Evolutionary conservation across 768 basidiomycete genomes (phyloP).

Genomic region (Lyophyllum decastes): DNA sequence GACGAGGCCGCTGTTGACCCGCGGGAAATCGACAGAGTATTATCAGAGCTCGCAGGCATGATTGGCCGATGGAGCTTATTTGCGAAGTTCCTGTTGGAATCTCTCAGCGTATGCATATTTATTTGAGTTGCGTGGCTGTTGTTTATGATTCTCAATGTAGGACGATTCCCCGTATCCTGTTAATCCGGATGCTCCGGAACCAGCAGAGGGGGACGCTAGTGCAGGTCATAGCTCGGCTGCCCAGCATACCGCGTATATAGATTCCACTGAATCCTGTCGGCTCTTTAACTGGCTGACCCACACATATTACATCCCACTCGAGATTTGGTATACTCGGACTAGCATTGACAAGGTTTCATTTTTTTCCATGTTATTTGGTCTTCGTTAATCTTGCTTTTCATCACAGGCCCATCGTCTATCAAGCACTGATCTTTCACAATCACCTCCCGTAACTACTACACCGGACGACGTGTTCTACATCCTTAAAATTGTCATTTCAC

Average conservation of each 20-base stretch:
- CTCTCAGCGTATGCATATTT: conserved; percentile 54
- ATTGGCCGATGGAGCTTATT: conserved; percentile 91
- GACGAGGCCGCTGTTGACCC: conserved; percentile 74
- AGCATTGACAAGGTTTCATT: conserved; percentile 80
- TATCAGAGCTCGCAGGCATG: conserved; percentile 90
- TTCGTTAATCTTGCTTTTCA: conserved; percentile 4
- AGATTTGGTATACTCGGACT: conserved; percentile 87
- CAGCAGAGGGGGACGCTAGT: conserved; percentile 5
- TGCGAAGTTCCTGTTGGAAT: conserved; percentile 80
- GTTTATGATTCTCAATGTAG: background rate
- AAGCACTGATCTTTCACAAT: conserved; percentile 64
- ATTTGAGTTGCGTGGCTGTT: background rate
- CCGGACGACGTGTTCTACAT: conserved; percentile 98
- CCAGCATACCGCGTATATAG: conserved; percentile 32
- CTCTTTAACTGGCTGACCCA: conserved; percentile 68
- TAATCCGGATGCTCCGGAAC: conserved; percentile 2
- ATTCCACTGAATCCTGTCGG: conserved; percentile 52
- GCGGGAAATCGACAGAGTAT: conserved; percentile 85
- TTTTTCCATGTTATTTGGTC: background rate
- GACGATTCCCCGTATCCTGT: conserved; percentile 18
- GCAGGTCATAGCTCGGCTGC: background rate
- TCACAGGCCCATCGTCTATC: conserved; percentile 86
- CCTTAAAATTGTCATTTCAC: conserved; percentile 78
- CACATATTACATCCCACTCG: conserved; percentile 85
- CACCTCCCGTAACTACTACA: conserved; percentile 67